Conservation (phyloP, 1,139 yeast species). For the Hansenula lynferdii region DNA sequence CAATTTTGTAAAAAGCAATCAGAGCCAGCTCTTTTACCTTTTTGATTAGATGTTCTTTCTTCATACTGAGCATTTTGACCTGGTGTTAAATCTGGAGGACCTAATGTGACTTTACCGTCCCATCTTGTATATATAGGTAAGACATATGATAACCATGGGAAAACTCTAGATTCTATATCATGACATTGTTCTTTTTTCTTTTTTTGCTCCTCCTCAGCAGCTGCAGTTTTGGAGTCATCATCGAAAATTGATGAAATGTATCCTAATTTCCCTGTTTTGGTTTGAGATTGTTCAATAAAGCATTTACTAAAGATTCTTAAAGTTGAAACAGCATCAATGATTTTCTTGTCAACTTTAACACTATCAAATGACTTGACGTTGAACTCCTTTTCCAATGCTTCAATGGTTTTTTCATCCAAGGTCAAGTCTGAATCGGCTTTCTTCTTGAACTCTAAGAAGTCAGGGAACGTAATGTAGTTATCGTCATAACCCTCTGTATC, state of each 20-base stretch:
- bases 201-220: constrained; percentile 2
- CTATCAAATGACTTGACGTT: constrained; percentile 16
- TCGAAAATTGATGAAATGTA: background rate
- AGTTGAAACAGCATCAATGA: constrained; percentile 33
- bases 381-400: constrained; percentile 12
- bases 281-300: constrained; percentile 22
- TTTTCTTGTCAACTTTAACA: constrained; percentile 28
- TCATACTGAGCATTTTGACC: too few species aligned
- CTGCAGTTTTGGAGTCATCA: background rate
- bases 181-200: constrained; percentile 17
- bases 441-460: too few species aligned
- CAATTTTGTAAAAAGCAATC: constrained; percentile 36
- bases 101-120: constrained; percentile 27
- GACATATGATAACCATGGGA: constrained; percentile 37
- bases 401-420: constrained; percentile 7
- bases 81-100: constrained; percentile 19
- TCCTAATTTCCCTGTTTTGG: background rate
- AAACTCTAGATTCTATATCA: constrained; percentile 33
- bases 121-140: constrained; percentile 37
- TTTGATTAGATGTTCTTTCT: too few species aligned
- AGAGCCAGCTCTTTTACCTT: background rate
- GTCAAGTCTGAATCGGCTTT: constrained; percentile 20
- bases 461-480: constrained; percentile 25
- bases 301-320: constrained; percentile 39
- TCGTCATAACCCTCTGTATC: constrained; percentile 18